A percentile compares a stretch with the other conserved stretches of the same genome.
phyloP scores from a whole-genome alignment of 129 eudicot genomes.

The Smallanthus sonchifolius region DNA sequence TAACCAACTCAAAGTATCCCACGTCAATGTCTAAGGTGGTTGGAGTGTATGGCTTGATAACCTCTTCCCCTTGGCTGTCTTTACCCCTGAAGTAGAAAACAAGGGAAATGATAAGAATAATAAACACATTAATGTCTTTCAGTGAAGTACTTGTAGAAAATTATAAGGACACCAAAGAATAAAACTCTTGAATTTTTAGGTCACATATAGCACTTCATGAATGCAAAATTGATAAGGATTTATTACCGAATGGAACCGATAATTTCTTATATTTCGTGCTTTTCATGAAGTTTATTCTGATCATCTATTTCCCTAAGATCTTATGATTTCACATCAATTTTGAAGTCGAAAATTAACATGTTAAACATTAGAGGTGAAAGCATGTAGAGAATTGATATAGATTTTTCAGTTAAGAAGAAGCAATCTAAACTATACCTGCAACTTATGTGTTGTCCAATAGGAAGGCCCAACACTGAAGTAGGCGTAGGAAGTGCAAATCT shows the following conservation, averaged over 20 bases:
- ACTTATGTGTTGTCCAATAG: conserved; percentile 94
- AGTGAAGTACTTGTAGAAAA: background rate
- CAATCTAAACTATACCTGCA: conserved; percentile 82
- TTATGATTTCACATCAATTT: background rate
- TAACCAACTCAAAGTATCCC: conserved; percentile 90
- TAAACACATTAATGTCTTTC: conserved; percentile 5
- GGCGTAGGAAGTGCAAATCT: conserved; percentile 86
- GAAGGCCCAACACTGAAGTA: conserved; percentile 91
- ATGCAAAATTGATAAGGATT: background rate
- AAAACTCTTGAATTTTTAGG: background rate
- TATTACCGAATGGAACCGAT: conserved; percentile 3
- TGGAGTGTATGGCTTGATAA: conserved; percentile 90
- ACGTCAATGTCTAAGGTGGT: conserved; percentile 88
- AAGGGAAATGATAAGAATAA: background rate
- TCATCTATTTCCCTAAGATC: background rate
- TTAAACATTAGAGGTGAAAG: background rate
- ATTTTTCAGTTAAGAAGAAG: no score
- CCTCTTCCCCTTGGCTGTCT: conserved; percentile 94
- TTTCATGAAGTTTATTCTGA: background rate
- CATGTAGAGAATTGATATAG: no score
- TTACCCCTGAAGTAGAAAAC: conserved; percentile 58
- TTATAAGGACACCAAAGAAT: background rate
- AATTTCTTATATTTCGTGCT: background rate
- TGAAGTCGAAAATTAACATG: background rate
- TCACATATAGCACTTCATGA: no score